phyloP scores from a whole-genome alignment of 306 rosid species.

The Erythrophleum fordii region DNA sequence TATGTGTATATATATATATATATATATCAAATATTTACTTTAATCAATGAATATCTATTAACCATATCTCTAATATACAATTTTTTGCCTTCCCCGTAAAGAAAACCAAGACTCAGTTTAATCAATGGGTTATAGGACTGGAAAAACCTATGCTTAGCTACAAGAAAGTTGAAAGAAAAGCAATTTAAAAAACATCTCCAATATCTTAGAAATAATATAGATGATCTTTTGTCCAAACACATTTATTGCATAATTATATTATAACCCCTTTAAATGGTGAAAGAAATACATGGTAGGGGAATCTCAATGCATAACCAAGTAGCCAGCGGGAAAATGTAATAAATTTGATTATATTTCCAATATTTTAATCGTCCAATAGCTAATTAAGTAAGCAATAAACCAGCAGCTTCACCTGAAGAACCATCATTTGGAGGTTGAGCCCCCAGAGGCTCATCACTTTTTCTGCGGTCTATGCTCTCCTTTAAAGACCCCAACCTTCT shows the following conservation, averaged over 20 bases:
- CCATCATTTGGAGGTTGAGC: constrained; percentile 47
- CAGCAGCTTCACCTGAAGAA: constrained; percentile 43
- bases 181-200: neutral
- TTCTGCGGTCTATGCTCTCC: constrained; percentile 70
- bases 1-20: neutral
- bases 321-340: neutral
- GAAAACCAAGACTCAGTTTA: neutral
- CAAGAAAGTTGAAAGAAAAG: neutral
- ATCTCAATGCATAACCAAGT: neutral
- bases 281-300: neutral
- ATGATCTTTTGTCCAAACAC: neutral
- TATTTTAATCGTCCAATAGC: neutral
- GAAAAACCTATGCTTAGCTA: neutral
- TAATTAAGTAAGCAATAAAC: neutral
- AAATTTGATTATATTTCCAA: neutral
- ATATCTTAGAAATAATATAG: neutral
- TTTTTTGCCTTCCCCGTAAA: neutral
- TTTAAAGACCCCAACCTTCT: constrained; percentile 83
- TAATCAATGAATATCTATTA: neutral
- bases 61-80: neutral
- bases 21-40: neutral
- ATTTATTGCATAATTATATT: neutral
- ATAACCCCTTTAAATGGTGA: neutral
- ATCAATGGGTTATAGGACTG: neutral
- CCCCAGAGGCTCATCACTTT: constrained; percentile 38